Conservation (phyloP, 371 early-diverging fungal species). For the Mortierella sp. region DNA sequence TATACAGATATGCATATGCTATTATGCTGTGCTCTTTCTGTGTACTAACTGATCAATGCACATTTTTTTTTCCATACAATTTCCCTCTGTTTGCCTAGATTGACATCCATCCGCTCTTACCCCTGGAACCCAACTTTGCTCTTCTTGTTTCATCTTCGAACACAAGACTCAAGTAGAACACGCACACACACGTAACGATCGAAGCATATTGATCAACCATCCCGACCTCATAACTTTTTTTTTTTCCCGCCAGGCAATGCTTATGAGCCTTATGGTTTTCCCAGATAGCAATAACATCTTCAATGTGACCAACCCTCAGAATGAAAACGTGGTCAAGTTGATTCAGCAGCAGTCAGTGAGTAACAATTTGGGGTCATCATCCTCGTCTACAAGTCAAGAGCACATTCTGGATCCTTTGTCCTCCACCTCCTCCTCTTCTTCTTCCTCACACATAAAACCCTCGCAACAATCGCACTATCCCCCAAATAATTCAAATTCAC, state of each 20-base stretch:
- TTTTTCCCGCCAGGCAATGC: conserved; percentile 26
- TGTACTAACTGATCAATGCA: neutral
- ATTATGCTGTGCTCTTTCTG: conserved; percentile 18
- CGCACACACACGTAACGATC: neutral
- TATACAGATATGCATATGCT: neutral
- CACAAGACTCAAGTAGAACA: conserved; percentile 20
- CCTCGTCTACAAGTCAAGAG: conserved; percentile 28
- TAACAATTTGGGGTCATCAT: conserved; percentile 18
- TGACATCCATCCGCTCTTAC: conserved; percentile 16
- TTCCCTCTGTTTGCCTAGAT: conserved; percentile 25
- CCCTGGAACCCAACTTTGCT: neutral
- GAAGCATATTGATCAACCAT: neutral
- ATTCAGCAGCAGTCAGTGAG: conserved; percentile 16
- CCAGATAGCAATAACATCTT: conserved; percentile 36
- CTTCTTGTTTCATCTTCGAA: conserved; percentile 30
- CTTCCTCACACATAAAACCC: conserved; percentile 18
- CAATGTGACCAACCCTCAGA: conserved; percentile 23
- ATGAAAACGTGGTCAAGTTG: conserved; percentile 34
- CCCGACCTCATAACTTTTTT: neutral
- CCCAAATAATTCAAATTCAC: neutral
- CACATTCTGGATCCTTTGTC: conserved; percentile 15
- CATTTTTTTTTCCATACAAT: conserved; percentile 4
- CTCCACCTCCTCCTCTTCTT: conserved; percentile 20
- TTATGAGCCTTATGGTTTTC: conserved; percentile 43
- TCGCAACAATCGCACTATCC: conserved; percentile 8